phyloP scores from a whole-genome alignment of 108 stramenopile genomes.

The Pseudonitzschia multiseries region DNA sequence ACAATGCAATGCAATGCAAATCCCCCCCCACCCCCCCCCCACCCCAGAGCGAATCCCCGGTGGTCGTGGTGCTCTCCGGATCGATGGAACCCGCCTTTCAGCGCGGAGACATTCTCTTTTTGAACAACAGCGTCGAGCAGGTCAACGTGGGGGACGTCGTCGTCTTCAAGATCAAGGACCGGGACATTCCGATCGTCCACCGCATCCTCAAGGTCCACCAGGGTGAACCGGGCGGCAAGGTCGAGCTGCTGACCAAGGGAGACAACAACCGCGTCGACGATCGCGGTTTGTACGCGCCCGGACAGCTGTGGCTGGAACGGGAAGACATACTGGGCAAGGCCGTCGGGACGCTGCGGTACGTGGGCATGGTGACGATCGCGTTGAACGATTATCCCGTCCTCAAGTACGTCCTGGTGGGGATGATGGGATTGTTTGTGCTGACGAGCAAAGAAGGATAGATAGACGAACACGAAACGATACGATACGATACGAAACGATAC shows the following conservation, averaged over 20 bases:
- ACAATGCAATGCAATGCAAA: background rate
- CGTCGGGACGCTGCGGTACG: slow-evolving; percentile 92
- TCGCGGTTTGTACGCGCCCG: slow-evolving; percentile 97
- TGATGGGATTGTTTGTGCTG: slow-evolving; percentile 99
- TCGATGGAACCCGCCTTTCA: slow-evolving; percentile 99
- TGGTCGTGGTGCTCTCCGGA: slow-evolving; percentile 97
- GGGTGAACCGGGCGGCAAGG: slow-evolving; percentile 64
- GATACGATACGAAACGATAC: too few relatives aligned
- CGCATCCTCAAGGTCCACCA: slow-evolving; percentile 97
- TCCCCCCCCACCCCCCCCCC: too few relatives aligned
- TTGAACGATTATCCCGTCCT: slow-evolving; percentile 98
- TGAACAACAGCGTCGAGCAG: slow-evolving; percentile 93
- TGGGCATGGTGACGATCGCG: slow-evolving; percentile 99
- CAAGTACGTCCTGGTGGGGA: slow-evolving; percentile 96
- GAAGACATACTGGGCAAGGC: slow-evolving; percentile 98
- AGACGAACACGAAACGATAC: too few relatives aligned
- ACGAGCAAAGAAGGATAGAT: slow-evolving; percentile 94
- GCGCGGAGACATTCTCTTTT: slow-evolving; percentile 98
- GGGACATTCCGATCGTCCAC: slow-evolving; percentile 99
- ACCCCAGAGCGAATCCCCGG: slow-evolving; percentile 89
- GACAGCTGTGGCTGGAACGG: slow-evolving; percentile 97
- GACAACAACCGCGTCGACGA: slow-evolving; percentile 99
- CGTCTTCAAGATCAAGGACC: slow-evolving; percentile 99
- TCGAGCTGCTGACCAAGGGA: slow-evolving; percentile 97
- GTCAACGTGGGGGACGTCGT: slow-evolving; percentile 98